Percentiles rank a stretch among this genome's conserved stretches.
These are phyloP conservation scores for Hippophae gyantsensis DNA, from an alignment of 306 rosid species.

Conservation along the genomic window DNA sequence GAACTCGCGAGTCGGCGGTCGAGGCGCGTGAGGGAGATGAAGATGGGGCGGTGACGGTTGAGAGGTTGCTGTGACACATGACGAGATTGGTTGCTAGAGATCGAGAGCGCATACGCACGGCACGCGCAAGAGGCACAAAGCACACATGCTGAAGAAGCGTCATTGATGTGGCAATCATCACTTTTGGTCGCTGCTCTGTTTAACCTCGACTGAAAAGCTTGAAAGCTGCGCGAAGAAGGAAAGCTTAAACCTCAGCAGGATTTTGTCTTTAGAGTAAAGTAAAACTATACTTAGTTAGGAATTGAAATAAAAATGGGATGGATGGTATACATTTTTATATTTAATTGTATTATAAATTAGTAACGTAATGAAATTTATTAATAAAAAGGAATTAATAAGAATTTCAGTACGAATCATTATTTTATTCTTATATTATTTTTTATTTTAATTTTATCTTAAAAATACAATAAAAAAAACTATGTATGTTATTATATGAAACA, in stretches of 20 bases:
- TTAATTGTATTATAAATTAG: no score
- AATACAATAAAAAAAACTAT: no score
- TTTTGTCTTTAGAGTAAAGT: no score
- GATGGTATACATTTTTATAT: no score
- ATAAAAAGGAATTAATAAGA: no score
- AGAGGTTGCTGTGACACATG: constrained; percentile 12
- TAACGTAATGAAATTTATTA: no score
- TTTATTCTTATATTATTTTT: no score
- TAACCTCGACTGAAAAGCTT: not conserved
- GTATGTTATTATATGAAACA: no score
- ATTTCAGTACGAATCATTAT: no score
- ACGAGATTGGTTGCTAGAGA: constrained; percentile 7
- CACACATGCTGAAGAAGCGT: constrained; percentile 56
- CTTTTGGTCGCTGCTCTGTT: not conserved
- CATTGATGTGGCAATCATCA: constrained; percentile 45
- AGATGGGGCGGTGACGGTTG: constrained; percentile 18
- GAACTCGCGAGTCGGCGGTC: constrained; percentile 37
- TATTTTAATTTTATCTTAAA: no score
- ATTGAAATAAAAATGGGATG: no score
- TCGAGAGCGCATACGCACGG: constrained; percentile 32
- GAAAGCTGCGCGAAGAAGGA: not conserved
- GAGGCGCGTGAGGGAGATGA: constrained; percentile 22
- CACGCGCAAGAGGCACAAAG: constrained; percentile 55
- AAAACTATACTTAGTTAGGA: no score
- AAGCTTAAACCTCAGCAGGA: constrained; percentile 26